Base-by-base conservation (phyloP, 1,284 basidiomycete genomes). In the Athelia psychrophila region DNA sequence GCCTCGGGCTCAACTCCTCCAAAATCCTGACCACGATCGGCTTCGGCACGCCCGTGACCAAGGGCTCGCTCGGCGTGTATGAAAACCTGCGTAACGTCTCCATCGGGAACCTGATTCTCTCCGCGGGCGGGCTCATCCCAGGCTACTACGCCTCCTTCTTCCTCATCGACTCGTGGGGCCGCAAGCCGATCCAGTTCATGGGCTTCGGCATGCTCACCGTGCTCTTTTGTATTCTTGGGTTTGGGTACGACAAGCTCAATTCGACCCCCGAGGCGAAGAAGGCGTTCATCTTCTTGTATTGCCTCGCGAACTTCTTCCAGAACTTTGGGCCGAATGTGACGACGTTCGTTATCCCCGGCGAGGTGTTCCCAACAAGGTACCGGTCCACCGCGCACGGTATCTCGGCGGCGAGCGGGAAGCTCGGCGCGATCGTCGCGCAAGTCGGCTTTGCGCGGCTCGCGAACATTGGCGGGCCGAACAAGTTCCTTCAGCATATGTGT, bases 301-400 rank as follows among this genome's bases (percentile, higher is more conserved):
- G 88, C 66, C 70, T 91, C 23, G 75, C 86, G 56, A 83, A 86
- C 65, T 85, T 86, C 73, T 86, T 85, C 78, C 80, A 86, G 72
- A 86, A 86, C 67, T 88, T 86, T 64, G 90, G 91, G 0, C 86
- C 91, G 48, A 93, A 93, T 70, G 82, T 83, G 0, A 93, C 90
- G 0, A 94, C 91, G 2, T 94, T 85, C 67, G 64, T 93, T 58
- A 76, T 94, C 32, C 92, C 93, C 8, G 90, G 88, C 51, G 91
- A 95, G 68, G 81, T 77, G 24, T 95, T 93, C 84, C 91, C 92
- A 2, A 94, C 92, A 2, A 84, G 91, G 44, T 92, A 92, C 71
- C 80, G 91, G 48, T 88, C 88, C 0, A 92, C 90, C 4, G 86
- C 82, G 2, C 90, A 93, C 68, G 91, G 91, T 68, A 92, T 95